phyloP scores from a whole-genome alignment of 805 yeast genomes.

The Sugiyamaella floridensis region DNA sequence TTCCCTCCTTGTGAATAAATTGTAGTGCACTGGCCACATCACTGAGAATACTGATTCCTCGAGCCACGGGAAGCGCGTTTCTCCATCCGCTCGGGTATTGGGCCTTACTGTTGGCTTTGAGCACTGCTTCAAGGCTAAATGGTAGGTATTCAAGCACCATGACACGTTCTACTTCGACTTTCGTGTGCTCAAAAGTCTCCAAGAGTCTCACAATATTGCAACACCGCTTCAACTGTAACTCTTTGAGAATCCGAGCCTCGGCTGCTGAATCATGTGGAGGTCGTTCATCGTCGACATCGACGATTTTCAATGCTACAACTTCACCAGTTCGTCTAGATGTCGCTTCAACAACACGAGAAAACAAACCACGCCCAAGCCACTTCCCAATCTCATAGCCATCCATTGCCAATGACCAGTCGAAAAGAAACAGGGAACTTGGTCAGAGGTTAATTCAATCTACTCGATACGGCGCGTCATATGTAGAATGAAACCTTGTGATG shows the following conservation, averaged over 20 bases:
- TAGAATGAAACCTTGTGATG: background rate
- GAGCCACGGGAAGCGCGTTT: slow-evolving; percentile 35
- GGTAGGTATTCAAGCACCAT: slow-evolving; percentile 39
- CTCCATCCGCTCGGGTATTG: slow-evolving; percentile 30
- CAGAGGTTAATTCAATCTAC: background rate
- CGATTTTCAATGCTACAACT: slow-evolving; percentile 41
- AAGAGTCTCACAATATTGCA: slow-evolving; percentile 20
- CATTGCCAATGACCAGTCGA: background rate
- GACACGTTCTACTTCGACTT: slow-evolving; percentile 20
- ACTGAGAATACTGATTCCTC: slow-evolving; percentile 21
- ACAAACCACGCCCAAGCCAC: slow-evolving; percentile 39
- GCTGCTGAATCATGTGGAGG: slow-evolving; percentile 48
- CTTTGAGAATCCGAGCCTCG: slow-evolving; percentile 38
- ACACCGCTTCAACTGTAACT: slow-evolving; percentile 8
- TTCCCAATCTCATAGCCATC: slow-evolving; percentile 12
- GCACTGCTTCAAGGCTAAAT: slow-evolving; percentile 32
- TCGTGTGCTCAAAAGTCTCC: slow-evolving; percentile 18
- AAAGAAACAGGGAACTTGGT: no score
- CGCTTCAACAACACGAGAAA: slow-evolving; percentile 36
- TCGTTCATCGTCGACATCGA: slow-evolving; percentile 43
- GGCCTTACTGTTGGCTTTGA: slow-evolving; percentile 31
- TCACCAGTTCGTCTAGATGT: slow-evolving; percentile 7
- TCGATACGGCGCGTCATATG: no score
- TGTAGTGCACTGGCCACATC: slow-evolving; percentile 22
- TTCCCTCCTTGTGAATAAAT: slow-evolving; percentile 22